Base-by-base conservation (phyloP, 805 yeast genomes). In the Monosporozyma aquatica region DNA sequence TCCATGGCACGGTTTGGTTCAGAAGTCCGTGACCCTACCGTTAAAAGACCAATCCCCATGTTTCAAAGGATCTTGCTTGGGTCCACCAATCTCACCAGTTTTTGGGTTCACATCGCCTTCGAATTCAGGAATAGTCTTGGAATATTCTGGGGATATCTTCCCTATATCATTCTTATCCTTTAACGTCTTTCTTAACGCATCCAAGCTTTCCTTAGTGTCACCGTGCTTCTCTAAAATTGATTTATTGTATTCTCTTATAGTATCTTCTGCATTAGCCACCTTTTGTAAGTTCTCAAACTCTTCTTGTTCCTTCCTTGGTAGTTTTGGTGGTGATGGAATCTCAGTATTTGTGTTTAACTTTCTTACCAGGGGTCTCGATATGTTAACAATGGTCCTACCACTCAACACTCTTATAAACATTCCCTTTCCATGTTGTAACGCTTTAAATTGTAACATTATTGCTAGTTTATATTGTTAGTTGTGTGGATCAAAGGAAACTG, bases 51-150 rank as follows among this genome's bases (percentile, higher is more conserved):
- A 92, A 54, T 89, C 97, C 14, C 87, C 87, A 54, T 86, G 90
- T 54, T 79, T 77, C 49, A 87, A 70, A 0, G 98, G 98, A 57
- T 92, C 97, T 62, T 92, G 97, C 57, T 92, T 92, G 21, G 98
- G 98, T 0, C 98, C 98, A 38, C 95, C 95, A 18, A 82, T 71
- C 64, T 92, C 98, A 3, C 98, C 98, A 1, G 98, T 92, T 44
- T 69, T 74, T 0, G 98, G 98, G 58, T 92, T 92, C 14, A 72
- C 78, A 47, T 87, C 89, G 1, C 98, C 98, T 63, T 89, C 95
- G 58, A 92, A 92, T 56, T 92, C 98, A 2, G 96, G 95, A 42
- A 87, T 80, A 3, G 87, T 80, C 61, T 82, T 78, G 59, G 82
- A 72, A 49, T 71, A 76, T 43, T 76, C 84, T 1, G 89, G 82